Evolutionary conservation across 2,329 filamentous ascomycete genomes (phyloP).

Genomic region (Colletotrichum siamense): DNA sequence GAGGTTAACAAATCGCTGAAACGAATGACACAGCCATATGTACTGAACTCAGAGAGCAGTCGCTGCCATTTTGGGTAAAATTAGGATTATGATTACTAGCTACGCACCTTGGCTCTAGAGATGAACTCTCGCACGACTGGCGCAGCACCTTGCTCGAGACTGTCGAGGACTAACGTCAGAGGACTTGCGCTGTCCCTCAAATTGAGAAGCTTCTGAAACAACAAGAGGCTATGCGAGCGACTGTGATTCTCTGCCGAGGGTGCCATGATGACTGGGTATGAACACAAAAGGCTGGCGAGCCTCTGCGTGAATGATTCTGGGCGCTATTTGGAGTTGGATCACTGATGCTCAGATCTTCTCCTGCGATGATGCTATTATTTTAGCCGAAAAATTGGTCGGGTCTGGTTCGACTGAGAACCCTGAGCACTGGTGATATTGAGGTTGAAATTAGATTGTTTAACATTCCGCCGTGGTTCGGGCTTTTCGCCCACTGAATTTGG

Average conservation of each 20-base stretch:
- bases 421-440: neutral
- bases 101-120: conserved; percentile 71
- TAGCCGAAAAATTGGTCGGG: neutral
- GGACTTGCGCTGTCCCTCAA: conserved; percentile 82
- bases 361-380: neutral
- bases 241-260: conserved; percentile 67
- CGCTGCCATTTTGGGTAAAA: neutral
- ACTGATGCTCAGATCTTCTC: neutral
- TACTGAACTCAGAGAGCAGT: neutral
- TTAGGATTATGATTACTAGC: neutral
- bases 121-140: conserved; percentile 78
- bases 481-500: conserved; percentile 14
- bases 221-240: conserved; percentile 81
- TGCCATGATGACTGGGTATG: conserved; percentile 49
- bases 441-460: neutral
- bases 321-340: neutral
- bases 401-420: neutral
- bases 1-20: neutral
- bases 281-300: neutral
- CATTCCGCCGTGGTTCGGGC: neutral
- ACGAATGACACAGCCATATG: neutral
- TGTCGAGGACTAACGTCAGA: conserved; percentile 85
- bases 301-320: neutral
- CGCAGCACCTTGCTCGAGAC: conserved; percentile 78
- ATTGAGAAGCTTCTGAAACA: conserved; percentile 83